Evolutionary conservation across 2,329 filamentous ascomycete genomes (phyloP), one percentile per base, ranked within the genome.

Genomic region (Trichoderma asperellum): DNA sequence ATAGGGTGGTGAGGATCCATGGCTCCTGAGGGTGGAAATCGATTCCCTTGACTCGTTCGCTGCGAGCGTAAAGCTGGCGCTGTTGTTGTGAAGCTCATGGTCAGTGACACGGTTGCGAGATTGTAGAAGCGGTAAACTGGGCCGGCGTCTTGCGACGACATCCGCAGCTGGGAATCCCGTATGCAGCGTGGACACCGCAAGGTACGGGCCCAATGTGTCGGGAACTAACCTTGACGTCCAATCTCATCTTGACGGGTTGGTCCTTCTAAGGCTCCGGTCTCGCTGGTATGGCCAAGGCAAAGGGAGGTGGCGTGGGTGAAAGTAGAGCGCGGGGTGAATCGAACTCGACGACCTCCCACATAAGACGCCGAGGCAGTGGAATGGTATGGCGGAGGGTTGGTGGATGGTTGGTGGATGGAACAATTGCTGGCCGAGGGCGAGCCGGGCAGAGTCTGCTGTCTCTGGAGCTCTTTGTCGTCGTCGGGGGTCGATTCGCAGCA

Each of bases 11-110:
- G 77, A 98, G 88, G 74, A 94, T 92, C 93, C 95, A 97, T 89
- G 94, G 94, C 85, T 97, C 95, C 70, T 93, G 93, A 53, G 94
- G 94, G 80, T 98, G 95, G 81, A 97, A 98, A 85, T 98, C 95
- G 81, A 97, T 94, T 79, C 92, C 92, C 85, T 98, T 98, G 75
- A 98, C 95, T 84, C 95, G 91, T 88, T 98, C 93, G 77, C 92
- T 96, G 82, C 94, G 89, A 82, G 92, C 92, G 84, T 82, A 83
- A 73, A 83, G 79, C 79, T 83, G 82, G 74, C 82, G 81, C 82
- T 83, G 73, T 67, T 72, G 71, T 56, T 43, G 21, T 16, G 21
- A 43, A 43, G 27, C 14, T 52, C 5, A 16, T 43, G 5, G 64
- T 70, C 37, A 70, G 63, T 27, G 29, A 57, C n/a, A 4, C 29